These are phyloP conservation scores for Kwoniella sp. DNA, from an alignment of 768 basidiomycete species.

Conservation along the genomic window DNA sequence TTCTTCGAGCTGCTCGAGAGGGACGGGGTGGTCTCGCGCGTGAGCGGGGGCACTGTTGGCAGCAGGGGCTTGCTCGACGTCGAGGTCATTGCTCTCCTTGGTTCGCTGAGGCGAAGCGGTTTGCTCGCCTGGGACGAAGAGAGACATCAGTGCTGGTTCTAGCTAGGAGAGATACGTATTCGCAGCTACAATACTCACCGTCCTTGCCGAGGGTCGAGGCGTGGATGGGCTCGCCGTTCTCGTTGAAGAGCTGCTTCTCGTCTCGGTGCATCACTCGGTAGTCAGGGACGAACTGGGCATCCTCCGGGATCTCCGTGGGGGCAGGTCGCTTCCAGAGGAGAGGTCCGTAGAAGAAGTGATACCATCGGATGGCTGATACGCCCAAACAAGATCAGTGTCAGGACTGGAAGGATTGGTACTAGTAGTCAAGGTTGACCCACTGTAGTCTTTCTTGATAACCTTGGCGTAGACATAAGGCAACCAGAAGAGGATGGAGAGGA, in stretches of 20 bases:
- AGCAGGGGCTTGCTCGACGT: neutral
- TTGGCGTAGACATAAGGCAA: conserved; percentile 58
- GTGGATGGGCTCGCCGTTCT: conserved; percentile 10
- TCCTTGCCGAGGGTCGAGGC: conserved; percentile 2
- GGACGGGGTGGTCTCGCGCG: conserved; percentile 9
- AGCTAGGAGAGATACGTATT: no score
- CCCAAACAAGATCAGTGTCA: no score
- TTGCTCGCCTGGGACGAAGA: neutral
- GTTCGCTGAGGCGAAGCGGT: neutral
- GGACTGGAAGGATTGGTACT: no score
- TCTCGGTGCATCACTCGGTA: conserved; percentile 48
- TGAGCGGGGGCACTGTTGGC: conserved; percentile 6
- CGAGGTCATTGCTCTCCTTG: conserved; percentile 8
- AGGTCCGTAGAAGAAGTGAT: conserved; percentile 59
- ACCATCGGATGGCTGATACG: conserved; percentile 52
- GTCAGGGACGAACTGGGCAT: conserved; percentile 51
- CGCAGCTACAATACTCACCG: neutral
- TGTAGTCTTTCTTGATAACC: conserved; percentile 59
- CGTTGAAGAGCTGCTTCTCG: conserved; percentile 16
- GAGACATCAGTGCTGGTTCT: no score
- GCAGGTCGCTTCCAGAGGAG: conserved; percentile 56
- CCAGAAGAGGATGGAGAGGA: conserved; percentile 58
- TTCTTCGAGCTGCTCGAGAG: conserved; percentile 33
- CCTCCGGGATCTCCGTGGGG: conserved; percentile 49
- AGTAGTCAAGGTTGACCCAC: no score